These are phyloP conservation scores for Stramenopiles sp. DNA, from an alignment of 352 stramenopile species.

Conservation along the genomic window DNA sequence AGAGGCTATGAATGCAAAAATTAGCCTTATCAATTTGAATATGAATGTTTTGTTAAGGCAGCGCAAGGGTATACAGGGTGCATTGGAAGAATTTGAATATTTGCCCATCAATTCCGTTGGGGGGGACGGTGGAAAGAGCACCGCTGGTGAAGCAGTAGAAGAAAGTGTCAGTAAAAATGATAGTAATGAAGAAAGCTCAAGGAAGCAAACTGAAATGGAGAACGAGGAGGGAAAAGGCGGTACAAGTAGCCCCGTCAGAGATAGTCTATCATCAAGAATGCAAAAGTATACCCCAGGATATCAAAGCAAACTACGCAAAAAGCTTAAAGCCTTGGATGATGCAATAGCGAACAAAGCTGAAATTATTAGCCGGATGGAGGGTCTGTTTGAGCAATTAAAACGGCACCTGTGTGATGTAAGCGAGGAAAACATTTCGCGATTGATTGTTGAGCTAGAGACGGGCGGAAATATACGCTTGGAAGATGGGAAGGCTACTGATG, in stretches of 20 bases:
- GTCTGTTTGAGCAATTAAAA: conserved; percentile 18
- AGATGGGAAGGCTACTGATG: conserved; percentile 47
- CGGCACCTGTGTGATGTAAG: conserved; percentile 18
- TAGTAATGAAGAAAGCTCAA: too few species aligned
- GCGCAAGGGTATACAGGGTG: conserved; percentile 23
- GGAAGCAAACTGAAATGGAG: too few species aligned
- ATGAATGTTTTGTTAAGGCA: conserved; percentile 26
- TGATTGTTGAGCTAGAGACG: conserved; percentile 65
- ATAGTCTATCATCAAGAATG: neutral
- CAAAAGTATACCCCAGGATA: neutral
- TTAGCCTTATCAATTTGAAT: conserved; percentile 27
- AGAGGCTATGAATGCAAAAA: conserved; percentile 17
- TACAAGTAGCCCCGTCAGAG: neutral
- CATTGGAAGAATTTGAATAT: conserved; percentile 20
- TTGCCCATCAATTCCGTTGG: neutral
- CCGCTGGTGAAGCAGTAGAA: neutral
- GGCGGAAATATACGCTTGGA: conserved; percentile 68
- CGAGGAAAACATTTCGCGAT: conserved; percentile 45
- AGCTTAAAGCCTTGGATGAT: neutral
- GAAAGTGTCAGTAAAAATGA: neutral
- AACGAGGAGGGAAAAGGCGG: too few species aligned
- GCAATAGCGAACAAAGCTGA: neutral
- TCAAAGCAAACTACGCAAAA: neutral
- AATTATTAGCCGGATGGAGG: neutral
- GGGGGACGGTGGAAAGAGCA: neutral